Evolutionary conservation across 768 basidiomycete species (phyloP).

Genomic region (Candolleomyces eurysporus): DNA sequence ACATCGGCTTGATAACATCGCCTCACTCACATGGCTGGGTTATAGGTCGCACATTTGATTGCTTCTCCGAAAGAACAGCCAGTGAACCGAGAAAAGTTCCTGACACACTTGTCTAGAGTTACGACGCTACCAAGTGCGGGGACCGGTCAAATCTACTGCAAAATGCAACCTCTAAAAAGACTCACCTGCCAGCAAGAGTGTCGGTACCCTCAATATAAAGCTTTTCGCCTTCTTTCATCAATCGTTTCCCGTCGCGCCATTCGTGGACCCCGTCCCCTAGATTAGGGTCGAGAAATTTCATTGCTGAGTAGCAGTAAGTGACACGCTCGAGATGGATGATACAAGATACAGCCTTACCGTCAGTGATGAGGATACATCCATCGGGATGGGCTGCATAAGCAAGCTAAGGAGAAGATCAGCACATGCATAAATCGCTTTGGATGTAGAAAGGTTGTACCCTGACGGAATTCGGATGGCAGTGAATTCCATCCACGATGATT

Average conservation of each 20-base stretch:
- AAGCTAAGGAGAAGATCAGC: slow-evolving; percentile 43
- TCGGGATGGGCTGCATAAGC: slow-evolving; percentile 83
- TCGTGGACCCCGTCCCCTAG: slow-evolving; percentile 81
- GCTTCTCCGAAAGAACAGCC: slow-evolving; percentile 82
- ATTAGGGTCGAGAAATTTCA: slow-evolving; percentile 84
- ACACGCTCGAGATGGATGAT: neutral
- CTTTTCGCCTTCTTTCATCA: slow-evolving; percentile 78
- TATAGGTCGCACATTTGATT: slow-evolving; percentile 82
- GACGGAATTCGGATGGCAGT: slow-evolving; percentile 89
- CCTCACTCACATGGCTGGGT: slow-evolving; percentile 68
- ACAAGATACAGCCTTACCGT: slow-evolving; percentile 48
- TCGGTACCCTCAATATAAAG: slow-evolving; percentile 83
- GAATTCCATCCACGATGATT: slow-evolving; percentile 88
- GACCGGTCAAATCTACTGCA: neutral
- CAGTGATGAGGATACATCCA: slow-evolving; percentile 86
- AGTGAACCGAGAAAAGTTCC: slow-evolving; percentile 82
- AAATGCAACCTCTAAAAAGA: slow-evolving; percentile 8
- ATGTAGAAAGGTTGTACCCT: slow-evolving; percentile 47
- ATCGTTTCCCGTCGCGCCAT: slow-evolving; percentile 81
- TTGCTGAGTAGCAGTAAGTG: slow-evolving; percentile 44
- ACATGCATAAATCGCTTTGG: neutral
- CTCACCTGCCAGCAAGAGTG: slow-evolving; percentile 85
- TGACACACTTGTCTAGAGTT: slow-evolving; percentile 80
- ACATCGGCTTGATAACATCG: neutral
- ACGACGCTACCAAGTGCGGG: slow-evolving; percentile 51